Conservation (phyloP, 768 basidiomycete species). For the Auricularia auricula-judae region DNA sequence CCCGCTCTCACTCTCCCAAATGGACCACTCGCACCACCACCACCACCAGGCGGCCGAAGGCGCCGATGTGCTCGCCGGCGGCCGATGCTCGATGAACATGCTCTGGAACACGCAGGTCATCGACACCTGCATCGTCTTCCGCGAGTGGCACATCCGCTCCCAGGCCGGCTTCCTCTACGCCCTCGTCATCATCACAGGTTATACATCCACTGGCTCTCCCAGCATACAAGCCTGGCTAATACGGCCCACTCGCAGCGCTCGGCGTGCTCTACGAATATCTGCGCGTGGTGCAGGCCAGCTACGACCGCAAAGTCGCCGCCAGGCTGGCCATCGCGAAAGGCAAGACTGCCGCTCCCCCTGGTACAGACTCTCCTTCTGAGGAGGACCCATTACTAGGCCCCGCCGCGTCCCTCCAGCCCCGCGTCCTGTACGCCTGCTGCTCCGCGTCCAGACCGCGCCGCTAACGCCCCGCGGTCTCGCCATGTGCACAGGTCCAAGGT, state of each 20-base stretch:
- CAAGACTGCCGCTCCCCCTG: conserved; percentile 29
- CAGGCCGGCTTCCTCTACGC: conserved; percentile 49
- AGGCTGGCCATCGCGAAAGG: conserved; percentile 29
- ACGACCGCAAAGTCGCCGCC: conserved; percentile 50
- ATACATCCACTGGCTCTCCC: not conserved
- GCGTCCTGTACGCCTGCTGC: conserved; percentile 25
- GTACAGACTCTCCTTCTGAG: conserved; percentile 36
- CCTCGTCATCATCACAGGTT: conserved; percentile 45
- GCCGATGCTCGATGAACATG: conserved; percentile 64
- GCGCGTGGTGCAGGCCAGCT: conserved; percentile 44
- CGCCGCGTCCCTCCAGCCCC: conserved; percentile 28
- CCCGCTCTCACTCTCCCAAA: not conserved
- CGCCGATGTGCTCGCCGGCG: not conserved
- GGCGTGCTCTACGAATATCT: conserved; percentile 77
- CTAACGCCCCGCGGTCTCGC: not conserved
- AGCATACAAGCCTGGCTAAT: not conserved
- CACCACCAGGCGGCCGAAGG: not conserved
- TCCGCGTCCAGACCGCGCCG: not conserved
- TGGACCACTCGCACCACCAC: conserved; percentile 9
- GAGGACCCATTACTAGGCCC: conserved; percentile 42
- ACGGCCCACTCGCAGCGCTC: conserved; percentile 19
- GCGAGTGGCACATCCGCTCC: conserved; percentile 62
- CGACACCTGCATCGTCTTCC: conserved; percentile 76
- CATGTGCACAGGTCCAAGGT: conserved; percentile 5
- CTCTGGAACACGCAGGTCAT: conserved; percentile 76